These are phyloP conservation scores for Euphorbia peplus DNA, from an alignment of 345 rosid genomes.

Conservation along the genomic window DNA sequence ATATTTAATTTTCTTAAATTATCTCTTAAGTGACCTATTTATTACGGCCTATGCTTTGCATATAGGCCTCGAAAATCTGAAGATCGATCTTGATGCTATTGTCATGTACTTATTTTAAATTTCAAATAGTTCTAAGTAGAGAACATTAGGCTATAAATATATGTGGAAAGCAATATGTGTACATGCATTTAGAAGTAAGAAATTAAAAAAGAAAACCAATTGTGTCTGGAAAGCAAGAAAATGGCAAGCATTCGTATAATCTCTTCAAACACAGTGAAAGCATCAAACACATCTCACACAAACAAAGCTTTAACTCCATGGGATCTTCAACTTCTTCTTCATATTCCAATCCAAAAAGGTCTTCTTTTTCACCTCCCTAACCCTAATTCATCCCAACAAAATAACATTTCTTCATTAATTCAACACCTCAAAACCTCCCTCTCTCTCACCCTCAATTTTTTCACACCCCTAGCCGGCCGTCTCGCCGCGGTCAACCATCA, in stretches of 20 bases:
- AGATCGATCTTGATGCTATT: too few species aligned
- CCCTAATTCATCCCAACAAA: constrained; percentile 17
- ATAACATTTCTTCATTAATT: background rate
- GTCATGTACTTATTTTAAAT: too few species aligned
- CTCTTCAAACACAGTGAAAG: constrained; percentile 14
- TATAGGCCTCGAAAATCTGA: too few species aligned
- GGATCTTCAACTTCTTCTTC: constrained; percentile 24
- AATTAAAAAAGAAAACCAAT: too few species aligned
- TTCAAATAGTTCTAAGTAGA: too few species aligned
- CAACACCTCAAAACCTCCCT: constrained; percentile 21
- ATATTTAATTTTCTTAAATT: too few species aligned
- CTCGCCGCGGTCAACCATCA: constrained; percentile 14
- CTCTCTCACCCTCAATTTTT: constrained; percentile 22
- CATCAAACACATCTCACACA: background rate
- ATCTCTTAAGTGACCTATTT: too few species aligned
- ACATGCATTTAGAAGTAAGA: too few species aligned
- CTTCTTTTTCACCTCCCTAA: constrained; percentile 14
- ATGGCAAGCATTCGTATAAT: constrained; percentile 18
- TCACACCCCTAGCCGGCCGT: constrained; percentile 31
- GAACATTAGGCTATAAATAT: too few species aligned
- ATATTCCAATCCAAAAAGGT: constrained; percentile 6
- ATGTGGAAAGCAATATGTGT: too few species aligned
- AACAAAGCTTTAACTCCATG: constrained; percentile 25
- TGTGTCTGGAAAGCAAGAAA: background rate
- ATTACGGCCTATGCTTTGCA: too few species aligned